These are phyloP conservation scores for Solanum tarapatanum DNA, from an alignment of 257 asterid genomes.

Conservation along the genomic window DNA sequence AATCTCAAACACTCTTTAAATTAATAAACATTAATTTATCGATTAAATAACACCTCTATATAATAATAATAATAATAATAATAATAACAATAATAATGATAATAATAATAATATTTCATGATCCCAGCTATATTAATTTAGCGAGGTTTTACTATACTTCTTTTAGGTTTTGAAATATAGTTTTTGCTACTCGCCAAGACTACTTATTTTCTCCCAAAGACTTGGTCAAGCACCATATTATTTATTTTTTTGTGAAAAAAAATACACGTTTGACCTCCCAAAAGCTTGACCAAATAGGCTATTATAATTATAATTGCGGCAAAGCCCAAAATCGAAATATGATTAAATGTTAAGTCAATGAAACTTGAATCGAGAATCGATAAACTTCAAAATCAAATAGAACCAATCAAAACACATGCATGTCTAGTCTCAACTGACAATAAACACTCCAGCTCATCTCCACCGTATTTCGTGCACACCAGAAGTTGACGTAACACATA, in stretches of 20 bases:
- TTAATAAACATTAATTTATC: too few relatives aligned
- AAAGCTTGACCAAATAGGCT: too few relatives aligned
- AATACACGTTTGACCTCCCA: neutral
- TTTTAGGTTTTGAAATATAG: neutral
- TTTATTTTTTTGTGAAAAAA: neutral
- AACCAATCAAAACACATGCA: neutral
- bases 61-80: too few relatives aligned
- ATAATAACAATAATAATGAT: too few relatives aligned
- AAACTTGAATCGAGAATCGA: too few relatives aligned
- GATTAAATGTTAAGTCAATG: neutral
- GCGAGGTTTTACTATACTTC: too few relatives aligned
- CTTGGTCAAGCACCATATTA: neutral
- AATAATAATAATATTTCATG: too few relatives aligned
- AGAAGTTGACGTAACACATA: neutral
- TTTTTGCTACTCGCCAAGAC: neutral
- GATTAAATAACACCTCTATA: too few relatives aligned
- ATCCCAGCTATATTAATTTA: too few relatives aligned
- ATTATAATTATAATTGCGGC: neutral
- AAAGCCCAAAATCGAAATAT: neutral
- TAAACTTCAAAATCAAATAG: neutral
- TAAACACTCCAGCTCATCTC: neutral
- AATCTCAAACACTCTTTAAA: too few relatives aligned
- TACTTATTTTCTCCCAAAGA: neutral
- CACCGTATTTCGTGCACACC: neutral
- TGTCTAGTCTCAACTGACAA: neutral